These are phyloP conservation scores for Tylopilus sp. DNA, from an alignment of 1,284 basidiomycete species.

Conservation along the genomic window DNA sequence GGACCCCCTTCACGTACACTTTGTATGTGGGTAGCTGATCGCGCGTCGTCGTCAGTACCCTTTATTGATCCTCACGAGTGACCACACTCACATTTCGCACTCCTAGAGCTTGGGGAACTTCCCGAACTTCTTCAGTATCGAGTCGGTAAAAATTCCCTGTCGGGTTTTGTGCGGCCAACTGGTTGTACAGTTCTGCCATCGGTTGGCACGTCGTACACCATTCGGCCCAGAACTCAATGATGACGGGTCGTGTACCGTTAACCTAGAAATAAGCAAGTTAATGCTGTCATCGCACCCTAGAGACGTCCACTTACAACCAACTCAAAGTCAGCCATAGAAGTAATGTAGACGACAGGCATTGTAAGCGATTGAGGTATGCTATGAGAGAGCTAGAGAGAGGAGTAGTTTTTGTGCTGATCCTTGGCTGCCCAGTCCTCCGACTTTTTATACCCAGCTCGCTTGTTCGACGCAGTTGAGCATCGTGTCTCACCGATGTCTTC, in stretches of 20 bases:
- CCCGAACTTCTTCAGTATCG: slow-evolving; percentile 62
- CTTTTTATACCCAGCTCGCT: slow-evolving; percentile 31
- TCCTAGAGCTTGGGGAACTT: slow-evolving; percentile 60
- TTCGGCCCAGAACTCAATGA: slow-evolving; percentile 78
- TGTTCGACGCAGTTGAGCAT: slow-evolving; percentile 14
- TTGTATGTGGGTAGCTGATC: slow-evolving; percentile 74
- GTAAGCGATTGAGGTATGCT: slow-evolving; percentile 13
- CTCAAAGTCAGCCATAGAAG: slow-evolving; percentile 28
- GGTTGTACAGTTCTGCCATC: slow-evolving; percentile 79
- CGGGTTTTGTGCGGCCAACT: slow-evolving; percentile 47
- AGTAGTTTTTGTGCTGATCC: slow-evolving; percentile 19
- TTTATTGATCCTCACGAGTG: slow-evolving; percentile 12
- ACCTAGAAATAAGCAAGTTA: slow-evolving; percentile 44
- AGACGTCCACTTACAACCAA: slow-evolving; percentile 16
- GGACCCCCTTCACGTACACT: slow-evolving; percentile 65
- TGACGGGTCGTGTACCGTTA: slow-evolving; percentile 50
- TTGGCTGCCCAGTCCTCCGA: slow-evolving; percentile 5
- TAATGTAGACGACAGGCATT: slow-evolving; percentile 26
- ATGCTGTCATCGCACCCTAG: not conserved
- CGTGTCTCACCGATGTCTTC: slow-evolving; percentile 21
- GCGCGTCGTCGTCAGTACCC: slow-evolving; percentile 10
- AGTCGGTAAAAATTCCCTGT: slow-evolving; percentile 71
- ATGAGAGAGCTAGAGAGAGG: slow-evolving; percentile 11
- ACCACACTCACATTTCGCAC: slow-evolving; percentile 60
- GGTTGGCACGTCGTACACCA: slow-evolving; percentile 75